Base-by-base conservation (phyloP, 495 filamentous ascomycete species). In the Pseudevernia furfuracea region DNA sequence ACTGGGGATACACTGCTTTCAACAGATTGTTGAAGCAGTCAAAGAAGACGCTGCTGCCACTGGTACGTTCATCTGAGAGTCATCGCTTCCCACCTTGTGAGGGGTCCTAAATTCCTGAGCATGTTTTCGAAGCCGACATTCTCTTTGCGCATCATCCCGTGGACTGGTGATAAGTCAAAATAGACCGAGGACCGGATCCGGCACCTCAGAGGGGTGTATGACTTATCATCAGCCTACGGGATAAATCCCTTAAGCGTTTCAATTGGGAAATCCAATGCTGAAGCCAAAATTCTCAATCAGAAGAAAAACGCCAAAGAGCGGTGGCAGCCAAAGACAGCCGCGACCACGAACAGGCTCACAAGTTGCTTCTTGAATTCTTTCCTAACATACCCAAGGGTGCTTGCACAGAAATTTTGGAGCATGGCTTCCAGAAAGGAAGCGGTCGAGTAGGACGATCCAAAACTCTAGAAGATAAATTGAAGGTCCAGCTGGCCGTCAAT, bases 401-500 rank as follows among this genome's bases (percentile, higher is more conserved):
- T 15, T 30, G 19, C 17, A 17, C 12, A n/a, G 59, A 55, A 23
- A 44, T 66, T n/a, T 14, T 66, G 23, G 39, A 32, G 30, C 64
- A 66, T 38, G 64, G 59, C 39, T 66, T 66, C 39, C 52, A 37
- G 48, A 66, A 66, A 34, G 64, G 59, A 25, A 66, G 59, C 30
- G 52, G 64, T 32, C 39, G 58, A 9, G 59, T 62, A 19, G 58
- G 59, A 12, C 25, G 59, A 30, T 34, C 59, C 39, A n/a, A 15
- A 44, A 57, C 15, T 9, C 30, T 66, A 7, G 19, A 61, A 15
- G 43, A 48, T 39, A 32, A 58, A 23, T 6, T 46, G 19, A 39
- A 60, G 10, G 39, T 62, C 32, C 39, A 48, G 67, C 81, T 96
- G 55, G 91, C 91, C 5, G 89, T 90, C 17, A 81, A 87, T 69